Conservation (phyloP, 352 stramenopile species). For the Phytopythium litorale region DNA sequence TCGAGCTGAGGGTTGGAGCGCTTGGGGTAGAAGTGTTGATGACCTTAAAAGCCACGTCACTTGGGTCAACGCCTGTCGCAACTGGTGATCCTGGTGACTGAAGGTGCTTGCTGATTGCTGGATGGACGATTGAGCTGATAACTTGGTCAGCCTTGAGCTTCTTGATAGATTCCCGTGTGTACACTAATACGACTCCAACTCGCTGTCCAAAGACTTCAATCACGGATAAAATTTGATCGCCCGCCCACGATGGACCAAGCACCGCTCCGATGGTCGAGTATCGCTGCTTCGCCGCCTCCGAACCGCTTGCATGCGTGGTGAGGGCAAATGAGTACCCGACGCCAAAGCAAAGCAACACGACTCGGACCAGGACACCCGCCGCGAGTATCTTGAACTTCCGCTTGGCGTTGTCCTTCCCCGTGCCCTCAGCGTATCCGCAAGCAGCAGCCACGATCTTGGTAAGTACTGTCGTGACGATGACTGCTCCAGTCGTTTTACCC, state of each 20-base stretch:
- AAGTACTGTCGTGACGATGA: neutral
- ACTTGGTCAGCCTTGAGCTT: neutral
- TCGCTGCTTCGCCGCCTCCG: neutral
- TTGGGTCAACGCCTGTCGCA: neutral
- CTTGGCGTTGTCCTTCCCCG: neutral
- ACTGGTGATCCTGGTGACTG: neutral
- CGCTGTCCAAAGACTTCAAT: neutral
- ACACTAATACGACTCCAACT: neutral
- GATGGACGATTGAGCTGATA: neutral
- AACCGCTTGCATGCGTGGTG: neutral
- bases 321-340: neutral
- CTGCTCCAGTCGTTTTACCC: neutral
- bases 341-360: neutral
- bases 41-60: neutral
- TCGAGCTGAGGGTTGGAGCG: neutral
- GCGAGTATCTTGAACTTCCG: neutral
- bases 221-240: neutral
- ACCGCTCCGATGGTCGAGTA: neutral
- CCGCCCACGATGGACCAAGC: neutral
- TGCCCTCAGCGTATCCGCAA: neutral
- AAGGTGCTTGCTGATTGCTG: neutral
- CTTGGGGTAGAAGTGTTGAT: neutral
- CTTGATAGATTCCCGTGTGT: neutral
- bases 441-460: neutral
- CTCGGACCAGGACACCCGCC: neutral